These are phyloP conservation scores for Alternaria triticina DNA, from an alignment of 2,329 filamentous ascomycete genomes.

Conservation along the genomic window DNA sequence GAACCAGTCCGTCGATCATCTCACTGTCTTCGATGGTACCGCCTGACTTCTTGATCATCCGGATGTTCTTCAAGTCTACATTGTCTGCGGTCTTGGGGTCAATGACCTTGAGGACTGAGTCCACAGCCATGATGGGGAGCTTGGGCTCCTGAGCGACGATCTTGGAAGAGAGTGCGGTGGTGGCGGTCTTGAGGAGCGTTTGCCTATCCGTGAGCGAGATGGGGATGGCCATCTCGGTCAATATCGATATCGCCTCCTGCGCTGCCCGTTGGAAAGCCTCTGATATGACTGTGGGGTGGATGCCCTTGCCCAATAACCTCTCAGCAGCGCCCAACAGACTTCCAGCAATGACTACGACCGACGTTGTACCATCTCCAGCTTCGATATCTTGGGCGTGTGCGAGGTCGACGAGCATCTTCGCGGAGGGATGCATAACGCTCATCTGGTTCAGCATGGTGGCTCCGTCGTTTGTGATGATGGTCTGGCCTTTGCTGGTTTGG, in stretches of 20 bases:
- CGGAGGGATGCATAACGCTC: slow-evolving; percentile 99
- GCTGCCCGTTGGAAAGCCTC: slow-evolving; percentile 97
- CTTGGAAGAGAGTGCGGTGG: slow-evolving; percentile 96
- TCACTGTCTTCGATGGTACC: slow-evolving; percentile 99
- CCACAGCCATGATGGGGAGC: slow-evolving; percentile 97
- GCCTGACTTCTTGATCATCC: slow-evolving; percentile 96
- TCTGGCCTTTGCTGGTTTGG: slow-evolving; percentile 93
- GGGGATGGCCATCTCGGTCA: slow-evolving; percentile 95
- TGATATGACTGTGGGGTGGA: slow-evolving; percentile 97
- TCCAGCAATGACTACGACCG: slow-evolving; percentile 96
- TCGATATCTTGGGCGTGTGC: slow-evolving; percentile 98
- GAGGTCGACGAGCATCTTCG: slow-evolving; percentile 98
- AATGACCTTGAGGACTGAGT: slow-evolving; percentile 94
- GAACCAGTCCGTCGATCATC: slow-evolving; percentile 90
- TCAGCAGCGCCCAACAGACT: slow-evolving; percentile 94
- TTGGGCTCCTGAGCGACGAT: slow-evolving; percentile 98
- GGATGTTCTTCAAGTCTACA: slow-evolving; percentile 94
- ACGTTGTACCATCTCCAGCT: slow-evolving; percentile 97
- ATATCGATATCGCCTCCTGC: slow-evolving; percentile 82
- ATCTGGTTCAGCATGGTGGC: slow-evolving; percentile 99
- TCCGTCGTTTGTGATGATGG: slow-evolving; percentile 99
- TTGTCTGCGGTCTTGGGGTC: slow-evolving; percentile 95
- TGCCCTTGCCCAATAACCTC: slow-evolving; percentile 82
- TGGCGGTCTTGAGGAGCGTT: slow-evolving; percentile 92
- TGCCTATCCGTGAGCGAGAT: slow-evolving; percentile 87